A percentile compares a stretch with the other conserved stretches of the same genome.
These are phyloP conservation scores for Aspergillus sclerotioniger DNA, from an alignment of 495 filamentous ascomycete species.

Conservation along the genomic window DNA sequence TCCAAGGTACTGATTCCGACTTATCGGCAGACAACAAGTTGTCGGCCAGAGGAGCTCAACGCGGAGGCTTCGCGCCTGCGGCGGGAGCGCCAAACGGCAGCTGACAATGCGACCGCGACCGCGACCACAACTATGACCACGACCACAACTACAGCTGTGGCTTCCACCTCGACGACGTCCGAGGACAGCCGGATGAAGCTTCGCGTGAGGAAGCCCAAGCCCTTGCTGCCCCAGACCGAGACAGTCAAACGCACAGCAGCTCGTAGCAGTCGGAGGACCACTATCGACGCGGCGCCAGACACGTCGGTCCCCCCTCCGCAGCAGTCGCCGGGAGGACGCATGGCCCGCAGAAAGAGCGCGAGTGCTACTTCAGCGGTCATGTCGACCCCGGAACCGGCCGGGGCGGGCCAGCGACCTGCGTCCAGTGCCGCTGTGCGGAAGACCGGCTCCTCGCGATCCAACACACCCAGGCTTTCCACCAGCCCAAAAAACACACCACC, in stretches of 20 bases:
- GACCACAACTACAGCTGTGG: constrained; percentile 9
- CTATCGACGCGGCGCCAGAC: constrained; percentile 55
- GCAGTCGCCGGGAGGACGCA: constrained; percentile 39
- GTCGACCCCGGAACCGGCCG: constrained; percentile 12
- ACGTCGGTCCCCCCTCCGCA: constrained; percentile 25
- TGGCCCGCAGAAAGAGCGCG: constrained; percentile 38
- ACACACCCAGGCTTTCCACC: constrained; percentile 45
- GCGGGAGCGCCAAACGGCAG: constrained; percentile 59
- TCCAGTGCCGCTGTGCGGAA: constrained; percentile 37
- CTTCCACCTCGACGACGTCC: constrained; percentile 35
- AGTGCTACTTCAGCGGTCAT: constrained; percentile 17
- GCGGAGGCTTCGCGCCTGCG: constrained; percentile 59
- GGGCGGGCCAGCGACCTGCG: constrained; percentile 20
- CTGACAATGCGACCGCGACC: constrained; percentile 17
- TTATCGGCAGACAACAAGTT: constrained; percentile 68
- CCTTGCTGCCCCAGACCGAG: constrained; percentile 41
- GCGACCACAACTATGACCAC: constrained; percentile 16
- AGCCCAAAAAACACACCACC: constrained; percentile 45
- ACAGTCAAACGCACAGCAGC: constrained; percentile 49
- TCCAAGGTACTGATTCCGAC: constrained; percentile 78
- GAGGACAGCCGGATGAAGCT: constrained; percentile 65
- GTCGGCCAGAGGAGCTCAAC: constrained; percentile 70
- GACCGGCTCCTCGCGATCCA: constrained; percentile 40
- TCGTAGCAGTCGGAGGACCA: constrained; percentile 59
- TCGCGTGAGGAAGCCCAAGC: constrained; percentile 65